Evolutionary conservation across 169 alveolate species (phyloP), one percentile per base, ranked within the genome.

Genomic region (Plasmodium falciparum): DNA sequence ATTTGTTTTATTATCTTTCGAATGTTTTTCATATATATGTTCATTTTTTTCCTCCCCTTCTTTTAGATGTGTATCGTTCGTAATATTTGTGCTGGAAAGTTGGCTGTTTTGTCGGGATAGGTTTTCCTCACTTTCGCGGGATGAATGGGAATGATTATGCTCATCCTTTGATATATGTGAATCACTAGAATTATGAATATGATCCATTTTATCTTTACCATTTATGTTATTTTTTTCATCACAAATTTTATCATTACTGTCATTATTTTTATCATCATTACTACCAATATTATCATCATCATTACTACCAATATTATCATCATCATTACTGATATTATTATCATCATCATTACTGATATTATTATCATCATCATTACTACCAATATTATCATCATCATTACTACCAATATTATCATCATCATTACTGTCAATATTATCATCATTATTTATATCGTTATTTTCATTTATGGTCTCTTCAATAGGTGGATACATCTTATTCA

Each of bases 361-460:
- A 6, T 56, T 20, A 43, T 15, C 61, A 13, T 17, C 3, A 13
- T 5, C 17, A n/a, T 67, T 29, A 8, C 13, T n/a, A 1, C 22
- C 29, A 15, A 4, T 5, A 29, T 22, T 15, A 17, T 49, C 13
- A 66, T 66, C 20, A 5, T 26, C n/a, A 39, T 13, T 12, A 29
- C 4, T 8, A 2, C 0, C 12, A 69, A 43, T 6, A 5, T 13
- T 4, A n/a, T 17, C 59, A 17, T 7, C 11, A 8, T 20, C 9
- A 3, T 20, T 20, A 47, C 20, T 8, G 6, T 67, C 17, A n/a
- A n/a, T 54, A 47, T 29, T 67, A 13, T 54, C 56, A 9, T 65
- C 52, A 61, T 62, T 63, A 52, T 75, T 20, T 11, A 39, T 54
- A 43, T n/a, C 62, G 29, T 15, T 52, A 65, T 50, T 39, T 43